Conservation (phyloP, 2,329 filamentous ascomycete genomes). For the Cyphellophora europaea region DNA sequence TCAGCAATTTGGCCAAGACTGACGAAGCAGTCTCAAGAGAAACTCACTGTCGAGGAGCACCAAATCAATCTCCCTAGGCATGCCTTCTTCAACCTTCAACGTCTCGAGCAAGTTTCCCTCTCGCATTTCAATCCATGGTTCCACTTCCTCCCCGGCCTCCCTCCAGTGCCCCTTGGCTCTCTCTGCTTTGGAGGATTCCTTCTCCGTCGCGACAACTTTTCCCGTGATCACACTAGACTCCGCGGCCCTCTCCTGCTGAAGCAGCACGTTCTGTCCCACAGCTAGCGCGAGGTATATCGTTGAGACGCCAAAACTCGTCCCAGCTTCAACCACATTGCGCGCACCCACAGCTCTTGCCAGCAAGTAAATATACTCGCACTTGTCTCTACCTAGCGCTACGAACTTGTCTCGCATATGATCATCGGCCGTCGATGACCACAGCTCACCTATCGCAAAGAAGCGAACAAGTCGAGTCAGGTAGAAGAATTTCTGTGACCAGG, state of each 20-base stretch:
- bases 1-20: too few relatives aligned
- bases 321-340: constrained; percentile 29
- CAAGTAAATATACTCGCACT: constrained; percentile 29
- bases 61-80: constrained; percentile 22
- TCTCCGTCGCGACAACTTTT: constrained; percentile 30
- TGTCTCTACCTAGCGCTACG: constrained; percentile 32
- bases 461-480: constrained; percentile 8
- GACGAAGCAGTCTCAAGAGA: neutral
- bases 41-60: constrained; percentile 26
- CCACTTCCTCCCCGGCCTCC: constrained; percentile 23
- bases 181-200: constrained; percentile 26
- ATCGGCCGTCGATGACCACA: constrained; percentile 6
- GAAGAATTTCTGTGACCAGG: constrained; percentile 7
- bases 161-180: constrained; percentile 26
- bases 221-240: constrained; percentile 18
- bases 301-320: constrained; percentile 33
- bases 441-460: constrained; percentile 6
- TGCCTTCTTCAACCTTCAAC: constrained; percentile 21
- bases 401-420: constrained; percentile 26
- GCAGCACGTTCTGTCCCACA: constrained; percentile 16
- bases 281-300: constrained; percentile 35
- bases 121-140: constrained; percentile 27
- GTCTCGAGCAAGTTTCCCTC: constrained; percentile 33
- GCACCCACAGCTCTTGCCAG: constrained; percentile 24
- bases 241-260: constrained; percentile 16